Evolutionary conservation across 805 yeast species (phyloP).

Genomic region (Saccharomycopsis capsularis): DNA sequence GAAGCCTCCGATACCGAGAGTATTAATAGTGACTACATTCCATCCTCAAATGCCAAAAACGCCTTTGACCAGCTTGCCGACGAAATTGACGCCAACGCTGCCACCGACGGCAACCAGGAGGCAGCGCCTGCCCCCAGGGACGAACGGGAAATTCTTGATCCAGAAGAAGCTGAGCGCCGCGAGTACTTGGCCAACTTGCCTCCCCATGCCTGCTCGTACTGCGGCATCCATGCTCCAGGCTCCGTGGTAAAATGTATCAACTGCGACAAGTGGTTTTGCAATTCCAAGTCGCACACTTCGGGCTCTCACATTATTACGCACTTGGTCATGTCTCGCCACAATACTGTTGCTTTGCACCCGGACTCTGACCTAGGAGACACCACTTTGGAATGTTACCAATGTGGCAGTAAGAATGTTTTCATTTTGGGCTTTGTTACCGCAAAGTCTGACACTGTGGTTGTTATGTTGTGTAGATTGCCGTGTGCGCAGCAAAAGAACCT

Average conservation of each 20-base stretch:
- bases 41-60: not conserved
- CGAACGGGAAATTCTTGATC: slow-evolving; percentile 22
- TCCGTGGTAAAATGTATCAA: slow-evolving; percentile 68
- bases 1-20: slow-evolving; percentile 10
- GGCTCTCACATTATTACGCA: slow-evolving; percentile 84
- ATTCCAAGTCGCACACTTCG: slow-evolving; percentile 44
- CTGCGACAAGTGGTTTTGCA: slow-evolving; percentile 88
- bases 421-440: slow-evolving; percentile 83
- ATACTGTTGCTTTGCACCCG: slow-evolving; percentile 64
- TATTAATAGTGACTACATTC: slow-evolving; percentile 15
- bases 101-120: slow-evolving; percentile 18
- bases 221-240: slow-evolving; percentile 61
- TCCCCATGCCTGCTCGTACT: slow-evolving; percentile 53
- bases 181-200: slow-evolving; percentile 26
- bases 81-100: not conserved
- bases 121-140: slow-evolving; percentile 6
- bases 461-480: slow-evolving; percentile 79
- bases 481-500: slow-evolving; percentile 72
- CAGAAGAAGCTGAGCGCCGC: slow-evolving; percentile 21
- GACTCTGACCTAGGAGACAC: slow-evolving; percentile 85
- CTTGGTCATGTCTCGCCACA: slow-evolving; percentile 73
- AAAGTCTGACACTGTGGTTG: slow-evolving; percentile 78
- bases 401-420: slow-evolving; percentile 78
- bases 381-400: slow-evolving; percentile 79
- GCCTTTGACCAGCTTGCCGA: no score